Percentiles rank a stretch among this genome's conserved stretches.
These are phyloP conservation scores for Euphrasia confusa DNA, from an alignment of 257 asterid genomes.

Conservation along the genomic window DNA sequence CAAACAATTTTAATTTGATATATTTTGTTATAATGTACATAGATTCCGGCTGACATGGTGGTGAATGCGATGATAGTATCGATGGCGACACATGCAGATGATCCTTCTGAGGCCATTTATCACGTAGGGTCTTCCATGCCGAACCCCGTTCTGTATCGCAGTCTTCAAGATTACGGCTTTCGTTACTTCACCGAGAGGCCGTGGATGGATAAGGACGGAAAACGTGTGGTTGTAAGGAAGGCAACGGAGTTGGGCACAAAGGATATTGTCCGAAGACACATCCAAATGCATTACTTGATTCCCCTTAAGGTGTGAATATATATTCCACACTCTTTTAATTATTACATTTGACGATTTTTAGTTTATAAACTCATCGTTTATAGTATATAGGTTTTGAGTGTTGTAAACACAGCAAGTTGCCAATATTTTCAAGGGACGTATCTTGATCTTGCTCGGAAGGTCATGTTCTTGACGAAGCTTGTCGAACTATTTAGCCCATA, in stretches of 20 bases:
- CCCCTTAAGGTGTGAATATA: conserved; percentile 36
- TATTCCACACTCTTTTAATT: not conserved
- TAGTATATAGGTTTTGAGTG: conserved; percentile 29
- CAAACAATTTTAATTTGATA: not conserved
- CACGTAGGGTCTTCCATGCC: conserved; percentile 48
- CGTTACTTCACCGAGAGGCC: conserved; percentile 45
- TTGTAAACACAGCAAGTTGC: conserved; percentile 39
- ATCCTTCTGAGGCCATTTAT: conserved; percentile 26
- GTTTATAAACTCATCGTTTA: too few relatives aligned
- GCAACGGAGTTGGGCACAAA: conserved; percentile 26
- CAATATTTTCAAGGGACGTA: conserved; percentile 30
- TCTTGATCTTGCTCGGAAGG: conserved; percentile 30
- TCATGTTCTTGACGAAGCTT: conserved; percentile 37
- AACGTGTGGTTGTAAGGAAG: conserved; percentile 32
- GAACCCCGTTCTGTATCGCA: conserved; percentile 34
- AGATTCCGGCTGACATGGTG: conserved; percentile 68
- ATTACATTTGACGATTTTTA: too few relatives aligned
- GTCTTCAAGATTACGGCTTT: conserved; percentile 20
- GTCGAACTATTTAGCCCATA: conserved; percentile 45
- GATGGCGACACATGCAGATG: conserved; percentile 32
- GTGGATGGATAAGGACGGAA: conserved; percentile 35
- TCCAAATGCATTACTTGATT: conserved; percentile 34
- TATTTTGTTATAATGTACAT: conserved; percentile 11
- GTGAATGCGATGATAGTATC: conserved; percentile 50
- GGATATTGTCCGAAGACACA: conserved; percentile 35